Evolutionary conservation across 768 basidiomycete species (phyloP), one percentile per base, ranked within the genome.

Genomic region (Pilatotrama ljubarskyi): DNA sequence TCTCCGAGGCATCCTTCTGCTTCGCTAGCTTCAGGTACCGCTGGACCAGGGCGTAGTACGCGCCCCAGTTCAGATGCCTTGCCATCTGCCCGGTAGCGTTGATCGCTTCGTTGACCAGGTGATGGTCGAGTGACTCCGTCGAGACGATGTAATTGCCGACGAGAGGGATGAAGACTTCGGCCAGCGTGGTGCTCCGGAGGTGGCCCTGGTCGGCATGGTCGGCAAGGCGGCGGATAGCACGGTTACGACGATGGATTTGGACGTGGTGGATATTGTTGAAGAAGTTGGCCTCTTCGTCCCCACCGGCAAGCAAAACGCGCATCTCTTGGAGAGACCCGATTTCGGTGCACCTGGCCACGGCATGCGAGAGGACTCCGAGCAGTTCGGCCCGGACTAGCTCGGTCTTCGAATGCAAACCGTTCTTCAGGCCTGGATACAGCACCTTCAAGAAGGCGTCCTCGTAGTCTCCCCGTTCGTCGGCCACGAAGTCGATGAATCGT

Each of bases 261-360:
- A 98, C 84, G 70, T 99, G 97, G 53, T 90, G 84, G 48, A 98
- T 85, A 73, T 99, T 99, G 78, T 88, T 88, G 82, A 99, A 98
- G 77, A 98, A 95, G 70, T 90, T 95, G 32, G 93, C 94, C 73
- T 99, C 96, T 49, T 91, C 88, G 69, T 98, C 95, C 1, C 93
- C 95, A 17, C 80, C 85, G 8, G 91, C 92, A 32, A 98, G 80
- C 7, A 98, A 75, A 11, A 86, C 80, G 22, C 77, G 84, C 85
- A 98, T 87, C 69, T 98, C 95, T 50, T 84, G 85, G 25, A 98
- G 73, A 2, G 82, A 72, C 0, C 75, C 68, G 29, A 95, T 76
- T 18, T 78, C 73, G 6, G 80, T 76, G 64, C 90, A 91, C 61
- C 81, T 83, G 36, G 79, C 75, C 6, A 95, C 86, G 1, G 90